Evolutionary conservation across 805 yeast genomes (phyloP), one percentile per base, ranked within the genome.

Genomic region (Schwanniomyces occidentalis): DNA sequence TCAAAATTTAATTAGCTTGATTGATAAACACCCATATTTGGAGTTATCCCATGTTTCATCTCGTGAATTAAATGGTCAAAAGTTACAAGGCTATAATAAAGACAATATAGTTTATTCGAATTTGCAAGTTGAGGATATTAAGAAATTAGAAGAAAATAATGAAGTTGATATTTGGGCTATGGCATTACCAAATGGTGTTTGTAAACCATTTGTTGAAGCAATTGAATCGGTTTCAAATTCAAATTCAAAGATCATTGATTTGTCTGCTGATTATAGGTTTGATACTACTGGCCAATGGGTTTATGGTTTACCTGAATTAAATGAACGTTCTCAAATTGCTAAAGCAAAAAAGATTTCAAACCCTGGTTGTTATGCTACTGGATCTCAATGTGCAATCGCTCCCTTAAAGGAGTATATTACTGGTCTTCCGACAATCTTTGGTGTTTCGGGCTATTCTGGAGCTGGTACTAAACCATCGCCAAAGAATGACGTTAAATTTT

Each of bases 341-440:
- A 54, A 68, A 9, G 91, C 98, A 13, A 58, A 75, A 52, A 86
- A 85, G 58, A 85, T 93, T 42, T 82, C 97, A 4, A 93, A 93
- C 66, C 99, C 99, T 2, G 99, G 99, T 30, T 93, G 99, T 71
- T 93, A 90, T 59, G 97, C 99, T n/a, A 93, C 99, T 29, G 97
- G 95, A 39, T 93, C 97, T 9, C 98, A 93, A 70, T 30, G 35
- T 43, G 90, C 95, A 9, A 82, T 93, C 56, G 81, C 91, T 30
- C 99, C 99, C 22, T 69, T 93, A 50, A 63, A 75, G n/a, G 78
- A 80, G 31, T 76, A 76, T 52, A 70, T 80, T 25, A 64, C 69
- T 9, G 93, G 93, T 22, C 69, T 74, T 18, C 98, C 99, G 33
- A 70, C 88, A 3, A 73, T 91, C 8, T 93, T 93, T 58, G 99